Conservation (phyloP, 805 yeast species). For the Kockiozyma suomiensis region DNA sequence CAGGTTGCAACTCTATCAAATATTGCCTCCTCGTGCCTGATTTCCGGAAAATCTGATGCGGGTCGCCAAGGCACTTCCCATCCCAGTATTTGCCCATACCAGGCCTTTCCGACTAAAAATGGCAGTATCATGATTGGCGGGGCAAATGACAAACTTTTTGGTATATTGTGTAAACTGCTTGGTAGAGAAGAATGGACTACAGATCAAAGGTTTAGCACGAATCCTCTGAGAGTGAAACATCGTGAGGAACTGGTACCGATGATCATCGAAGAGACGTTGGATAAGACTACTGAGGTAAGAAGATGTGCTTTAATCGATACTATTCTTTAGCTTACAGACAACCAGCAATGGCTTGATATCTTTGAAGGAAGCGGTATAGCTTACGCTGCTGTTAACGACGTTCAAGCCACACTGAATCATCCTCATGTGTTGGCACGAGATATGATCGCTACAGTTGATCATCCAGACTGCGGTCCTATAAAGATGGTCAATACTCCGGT, state of each 20-base stretch:
- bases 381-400: slow-evolving; percentile 48
- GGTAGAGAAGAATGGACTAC: slow-evolving; percentile 45
- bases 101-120: slow-evolving; percentile 45
- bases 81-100: slow-evolving; percentile 49
- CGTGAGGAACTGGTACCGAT: slow-evolving; percentile 42
- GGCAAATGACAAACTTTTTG: slow-evolving; percentile 47
- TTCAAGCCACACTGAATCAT: slow-evolving; percentile 43
- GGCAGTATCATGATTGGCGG: slow-evolving; percentile 49
- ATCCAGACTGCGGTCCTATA: slow-evolving; percentile 43
- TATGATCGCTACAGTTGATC: slow-evolving; percentile 45
- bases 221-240: slow-evolving; percentile 45
- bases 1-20: slow-evolving; percentile 46
- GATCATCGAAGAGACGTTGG: slow-evolving; percentile 39
- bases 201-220: slow-evolving; percentile 42
- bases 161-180: slow-evolving; percentile 42
- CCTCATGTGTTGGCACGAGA: slow-evolving; percentile 45
- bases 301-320: neutral
- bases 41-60: slow-evolving; percentile 45
- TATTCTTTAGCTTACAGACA: neutral
- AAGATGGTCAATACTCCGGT: slow-evolving; percentile 46
- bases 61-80: slow-evolving; percentile 50
- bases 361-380: slow-evolving; percentile 45
- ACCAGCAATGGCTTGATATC: slow-evolving; percentile 42
- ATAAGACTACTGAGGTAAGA: slow-evolving; percentile 39
- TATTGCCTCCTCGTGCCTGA: slow-evolving; percentile 45